phyloP scores from a whole-genome alignment of 148 eudicot species.

The Camellia sinensis region DNA sequence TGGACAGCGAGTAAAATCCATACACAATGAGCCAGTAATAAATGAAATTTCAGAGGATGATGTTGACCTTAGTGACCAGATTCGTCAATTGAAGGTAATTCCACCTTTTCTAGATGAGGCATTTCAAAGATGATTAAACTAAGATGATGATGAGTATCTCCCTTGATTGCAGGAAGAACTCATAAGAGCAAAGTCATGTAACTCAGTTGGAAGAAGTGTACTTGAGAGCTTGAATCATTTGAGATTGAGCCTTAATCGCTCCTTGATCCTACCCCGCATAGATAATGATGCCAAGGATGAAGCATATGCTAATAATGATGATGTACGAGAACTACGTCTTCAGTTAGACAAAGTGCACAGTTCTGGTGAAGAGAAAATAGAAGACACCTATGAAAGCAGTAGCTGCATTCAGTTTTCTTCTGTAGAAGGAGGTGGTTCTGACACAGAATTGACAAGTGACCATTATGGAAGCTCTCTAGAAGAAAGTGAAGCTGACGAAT shows the following conservation, averaged over 20 bases:
- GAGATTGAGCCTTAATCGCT: constrained; percentile 82
- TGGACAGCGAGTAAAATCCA: constrained; percentile 59
- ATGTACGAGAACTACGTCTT: constrained; percentile 56
- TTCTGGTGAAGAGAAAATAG: constrained; percentile 44
- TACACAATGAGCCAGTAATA: constrained; percentile 76
- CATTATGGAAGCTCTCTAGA: constrained; percentile 64
- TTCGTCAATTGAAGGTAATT: constrained; percentile 85
- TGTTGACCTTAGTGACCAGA: constrained; percentile 87
- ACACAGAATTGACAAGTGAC: constrained; percentile 71
- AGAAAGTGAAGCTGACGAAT: constrained; percentile 60
- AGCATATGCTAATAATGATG: constrained; percentile 51
- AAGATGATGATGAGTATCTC: neutral
- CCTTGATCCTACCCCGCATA: constrained; percentile 59
- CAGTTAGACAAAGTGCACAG: constrained; percentile 53
- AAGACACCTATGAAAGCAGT: constrained; percentile 39
- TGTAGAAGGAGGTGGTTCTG: constrained; percentile 63
- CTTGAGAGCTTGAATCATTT: constrained; percentile 84
- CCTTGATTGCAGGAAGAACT: constrained; percentile 66
- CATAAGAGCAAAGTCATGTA: constrained; percentile 58
- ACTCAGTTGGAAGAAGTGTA: constrained; percentile 43
- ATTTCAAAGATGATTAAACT: neutral
- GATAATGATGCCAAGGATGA: constrained; percentile 58
- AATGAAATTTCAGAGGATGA: constrained; percentile 96
- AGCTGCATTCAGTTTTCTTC: constrained; percentile 50
- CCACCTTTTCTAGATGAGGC: neutral